Evolutionary conservation across 306 rosid genomes (phyloP).

Genomic region (Parietaria judaica): DNA sequence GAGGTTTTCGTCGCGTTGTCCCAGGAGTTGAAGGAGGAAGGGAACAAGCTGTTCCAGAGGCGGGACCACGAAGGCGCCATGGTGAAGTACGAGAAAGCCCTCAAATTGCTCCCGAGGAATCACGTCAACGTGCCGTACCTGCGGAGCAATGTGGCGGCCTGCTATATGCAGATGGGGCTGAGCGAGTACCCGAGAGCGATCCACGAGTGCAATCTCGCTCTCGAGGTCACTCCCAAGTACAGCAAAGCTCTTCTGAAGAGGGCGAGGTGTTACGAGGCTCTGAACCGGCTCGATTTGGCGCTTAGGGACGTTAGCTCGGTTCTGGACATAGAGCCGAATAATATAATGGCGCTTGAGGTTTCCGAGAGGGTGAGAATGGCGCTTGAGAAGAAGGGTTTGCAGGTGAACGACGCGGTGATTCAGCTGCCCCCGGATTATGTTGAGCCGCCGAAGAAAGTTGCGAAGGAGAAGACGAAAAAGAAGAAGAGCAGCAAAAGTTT

Average conservation of each 20-base stretch:
- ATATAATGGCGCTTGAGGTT: conserved; percentile 77
- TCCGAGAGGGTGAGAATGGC: conserved; percentile 49
- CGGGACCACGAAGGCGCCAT: conserved; percentile 75
- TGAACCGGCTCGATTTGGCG: conserved; percentile 79
- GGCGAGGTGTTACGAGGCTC: conserved; percentile 84
- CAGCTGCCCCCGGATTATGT: conserved; percentile 73
- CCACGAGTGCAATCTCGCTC: conserved; percentile 81
- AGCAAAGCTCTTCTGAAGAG: conserved; percentile 85
- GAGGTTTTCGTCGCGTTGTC: conserved; percentile 49
- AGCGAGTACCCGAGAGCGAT: conserved; percentile 77
- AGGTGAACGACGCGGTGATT: conserved; percentile 41
- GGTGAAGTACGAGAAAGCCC: conserved; percentile 70
- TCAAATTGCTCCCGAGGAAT: conserved; percentile 64
- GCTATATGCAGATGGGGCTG: conserved; percentile 95
- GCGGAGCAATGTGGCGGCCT: conserved; percentile 83
- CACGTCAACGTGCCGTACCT: conserved; percentile 78
- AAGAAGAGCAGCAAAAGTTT: conserved; percentile 44
- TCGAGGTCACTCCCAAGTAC: conserved; percentile 71
- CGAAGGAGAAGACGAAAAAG: conserved; percentile 50
- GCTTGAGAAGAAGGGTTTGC: conserved; percentile 59
- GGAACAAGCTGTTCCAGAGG: conserved; percentile 75
- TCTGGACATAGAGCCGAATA: conserved; percentile 61
- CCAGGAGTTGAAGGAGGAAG: conserved; percentile 75
- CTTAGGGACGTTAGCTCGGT: conserved; percentile 62
- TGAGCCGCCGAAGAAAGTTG: conserved; percentile 39